Evolutionary conservation across 208 protist genomes (phyloP).

Genomic region (Naegleria lovaniensis): DNA sequence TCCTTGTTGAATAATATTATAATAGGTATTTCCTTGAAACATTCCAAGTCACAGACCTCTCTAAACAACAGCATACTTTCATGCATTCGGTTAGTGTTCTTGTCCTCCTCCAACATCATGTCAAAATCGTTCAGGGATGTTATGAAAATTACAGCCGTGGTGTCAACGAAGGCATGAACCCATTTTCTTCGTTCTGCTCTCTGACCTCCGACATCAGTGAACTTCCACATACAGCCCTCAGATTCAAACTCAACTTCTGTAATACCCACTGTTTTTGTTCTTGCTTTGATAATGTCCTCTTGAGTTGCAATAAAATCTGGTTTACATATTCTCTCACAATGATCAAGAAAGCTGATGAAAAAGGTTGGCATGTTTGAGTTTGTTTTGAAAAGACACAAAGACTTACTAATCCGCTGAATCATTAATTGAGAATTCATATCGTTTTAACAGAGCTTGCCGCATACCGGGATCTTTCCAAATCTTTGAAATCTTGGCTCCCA

Average conservation of each 20-base stretch:
- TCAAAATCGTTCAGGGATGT: slow-evolving; percentile 44
- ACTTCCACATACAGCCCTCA: neutral
- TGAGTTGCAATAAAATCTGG: slow-evolving; percentile 30
- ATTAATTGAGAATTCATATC: slow-evolving; percentile 50
- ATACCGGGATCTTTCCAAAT: slow-evolving; percentile 52
- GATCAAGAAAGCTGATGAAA: slow-evolving; percentile 39
- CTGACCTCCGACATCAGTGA: slow-evolving; percentile 38
- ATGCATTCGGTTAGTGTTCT: slow-evolving; percentile 23
- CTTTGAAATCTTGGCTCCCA: slow-evolving; percentile 40
- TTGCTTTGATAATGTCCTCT: slow-evolving; percentile 27
- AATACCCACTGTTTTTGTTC: slow-evolving; percentile 31
- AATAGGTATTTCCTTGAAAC: slow-evolving; percentile 17
- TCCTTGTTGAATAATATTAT: slow-evolving; percentile 37
- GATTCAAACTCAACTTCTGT: slow-evolving; percentile 21
- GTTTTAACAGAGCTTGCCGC: slow-evolving; percentile 33
- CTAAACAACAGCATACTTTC: slow-evolving; percentile 32
- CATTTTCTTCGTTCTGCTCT: slow-evolving; percentile 40
- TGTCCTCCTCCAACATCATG: slow-evolving; percentile 50
- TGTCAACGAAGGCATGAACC: slow-evolving; percentile 35
- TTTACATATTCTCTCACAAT: slow-evolving; percentile 7
- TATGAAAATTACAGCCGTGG: slow-evolving; percentile 36
- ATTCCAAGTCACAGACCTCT: slow-evolving; percentile 19
- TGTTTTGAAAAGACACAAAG: too few species aligned
- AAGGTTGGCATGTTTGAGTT: slow-evolving; percentile 38
- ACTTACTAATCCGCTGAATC: slow-evolving; percentile 51